Evolutionary conservation across 1,139 yeast genomes (phyloP), one percentile per base, ranked within the genome.

Genomic region (Kluyveromyces sp.): DNA sequence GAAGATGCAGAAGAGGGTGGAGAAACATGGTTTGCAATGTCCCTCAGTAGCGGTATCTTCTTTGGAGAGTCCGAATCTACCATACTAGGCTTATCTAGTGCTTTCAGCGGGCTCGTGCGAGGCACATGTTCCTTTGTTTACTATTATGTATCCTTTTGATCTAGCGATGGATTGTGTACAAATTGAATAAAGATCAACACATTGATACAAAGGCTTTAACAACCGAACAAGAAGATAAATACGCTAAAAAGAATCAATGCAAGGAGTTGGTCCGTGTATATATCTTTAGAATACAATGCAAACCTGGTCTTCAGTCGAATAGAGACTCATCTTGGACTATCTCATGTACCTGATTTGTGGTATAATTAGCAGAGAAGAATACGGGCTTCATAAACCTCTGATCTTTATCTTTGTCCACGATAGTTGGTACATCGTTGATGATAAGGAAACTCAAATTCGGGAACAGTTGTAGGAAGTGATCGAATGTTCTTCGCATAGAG

Each of bases 401-500:
- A 9, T 50, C 51, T 19, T 49, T 55, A 26, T 57, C 60, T 39
- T 53, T 51, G 12, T 47, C 39, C 12, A 60, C 43, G 37, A 49
- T 50, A 2, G 64, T 58, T 2, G 63, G 62, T 13, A 60, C 36
- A 35, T 58, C 64, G 35, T 60, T 60, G 3, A 61, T 32, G 2
- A 50, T 46, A 33, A 61, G 43, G 33, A 50, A 56, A 38, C 51
- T 36, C 26, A 61, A 47, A 12, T 49, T 48, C 1, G 52, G 53
- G 37, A 60, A 58, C 12, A 48, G 44, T 18, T 49, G 48, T 6
- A 52, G 38, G 39, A 60, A 58, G 41, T 43, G 54, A 33, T 55
- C 57, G 31, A 52, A 52, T 3, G 61, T 48, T 30, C 56, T 56
- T 37, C 50, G 57, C 46, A 58, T 40, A 7, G 61, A 58, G 41